These are phyloP conservation scores for Aurinia saxatilis DNA, from an alignment of 345 rosid genomes.

Conservation along the genomic window DNA sequence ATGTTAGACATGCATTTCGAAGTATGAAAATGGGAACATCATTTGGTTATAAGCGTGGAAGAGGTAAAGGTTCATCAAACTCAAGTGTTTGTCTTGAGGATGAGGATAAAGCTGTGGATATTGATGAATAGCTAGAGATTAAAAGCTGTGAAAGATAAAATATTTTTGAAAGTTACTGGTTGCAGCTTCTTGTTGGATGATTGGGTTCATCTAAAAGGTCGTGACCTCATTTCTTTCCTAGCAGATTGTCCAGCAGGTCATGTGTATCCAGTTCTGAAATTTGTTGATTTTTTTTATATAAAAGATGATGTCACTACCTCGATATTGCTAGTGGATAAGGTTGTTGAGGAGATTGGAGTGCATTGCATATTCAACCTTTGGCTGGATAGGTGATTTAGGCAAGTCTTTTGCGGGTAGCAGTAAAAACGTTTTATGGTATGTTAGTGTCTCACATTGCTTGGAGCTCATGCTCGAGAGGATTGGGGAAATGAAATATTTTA, in stretches of 20 bases:
- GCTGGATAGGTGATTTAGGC: constrained; percentile 36
- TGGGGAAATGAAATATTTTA: too few relatives aligned
- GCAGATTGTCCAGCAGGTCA: constrained; percentile 41
- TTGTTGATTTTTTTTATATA: constrained; percentile 31
- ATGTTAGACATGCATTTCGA: too few relatives aligned
- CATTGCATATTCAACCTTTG: constrained; percentile 30
- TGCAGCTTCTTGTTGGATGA: constrained; percentile 59
- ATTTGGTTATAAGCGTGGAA: too few relatives aligned
- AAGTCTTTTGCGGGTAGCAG: constrained; percentile 31
- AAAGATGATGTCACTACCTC: constrained; percentile 25
- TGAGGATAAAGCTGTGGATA: too few relatives aligned
- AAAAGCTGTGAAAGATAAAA: too few relatives aligned
- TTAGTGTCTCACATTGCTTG: too few relatives aligned
- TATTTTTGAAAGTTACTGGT: too few relatives aligned
- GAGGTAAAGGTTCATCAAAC: too few relatives aligned
- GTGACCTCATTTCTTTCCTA: constrained; percentile 32
- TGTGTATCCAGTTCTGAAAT: constrained; percentile 35
- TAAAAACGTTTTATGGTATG: constrained; percentile 43
- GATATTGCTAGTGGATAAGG: constrained; percentile 29
- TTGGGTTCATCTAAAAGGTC: constrained; percentile 40
- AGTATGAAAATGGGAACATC: too few relatives aligned
- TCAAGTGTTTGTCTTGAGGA: too few relatives aligned
- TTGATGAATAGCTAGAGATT: too few relatives aligned
- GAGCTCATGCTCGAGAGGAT: too few relatives aligned
- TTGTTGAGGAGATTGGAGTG: constrained; percentile 35